Percentiles rank a stretch among this genome's conserved stretches.
Evolutionary conservation across 345 rosid genomes (phyloP).

Genomic region (Firmiana major): DNA sequence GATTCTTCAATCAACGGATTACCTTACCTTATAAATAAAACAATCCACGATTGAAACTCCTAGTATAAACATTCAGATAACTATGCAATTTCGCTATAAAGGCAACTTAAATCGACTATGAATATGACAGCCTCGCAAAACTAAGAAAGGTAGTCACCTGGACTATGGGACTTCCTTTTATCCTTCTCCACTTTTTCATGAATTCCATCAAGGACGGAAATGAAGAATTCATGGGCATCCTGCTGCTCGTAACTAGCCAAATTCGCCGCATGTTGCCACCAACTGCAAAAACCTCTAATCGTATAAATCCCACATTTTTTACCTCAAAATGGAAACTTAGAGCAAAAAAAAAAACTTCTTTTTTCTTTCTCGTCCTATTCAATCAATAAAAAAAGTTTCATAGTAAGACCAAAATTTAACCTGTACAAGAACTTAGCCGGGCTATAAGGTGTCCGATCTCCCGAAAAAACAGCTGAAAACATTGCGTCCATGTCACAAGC

Average conservation of each 20-base stretch:
- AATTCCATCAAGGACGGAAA: slow-evolving; percentile 64
- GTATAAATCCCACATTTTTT: not conserved
- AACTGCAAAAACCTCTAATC: slow-evolving; percentile 30
- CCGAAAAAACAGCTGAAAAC: slow-evolving; percentile 50
- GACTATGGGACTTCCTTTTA: slow-evolving; percentile 30
- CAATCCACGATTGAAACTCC: not conserved
- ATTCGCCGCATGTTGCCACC: slow-evolving; percentile 70
- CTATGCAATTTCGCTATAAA: not conserved
- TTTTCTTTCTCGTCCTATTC: not conserved
- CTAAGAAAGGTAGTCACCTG: slow-evolving; percentile 31
- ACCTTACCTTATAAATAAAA: not conserved
- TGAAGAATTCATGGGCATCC: slow-evolving; percentile 70
- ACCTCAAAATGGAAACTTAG: too few relatives aligned
- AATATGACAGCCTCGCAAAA: not conserved
- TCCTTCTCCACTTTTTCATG: slow-evolving; percentile 63
- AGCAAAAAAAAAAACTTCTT: not conserved
- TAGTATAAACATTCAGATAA: not conserved
- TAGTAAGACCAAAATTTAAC: slow-evolving; percentile 15
- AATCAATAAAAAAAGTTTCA: too few relatives aligned
- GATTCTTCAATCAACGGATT: not conserved
- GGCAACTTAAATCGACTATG: not conserved
- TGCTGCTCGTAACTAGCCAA: slow-evolving; percentile 67
- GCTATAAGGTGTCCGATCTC: slow-evolving; percentile 52
- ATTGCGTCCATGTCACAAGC: slow-evolving; percentile 57
- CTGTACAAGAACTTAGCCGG: slow-evolving; percentile 63